Evolutionary conservation across 106 monocot genomes (phyloP), one percentile per base, ranked within the genome.

Genomic region (Hemerocallis citrina): DNA sequence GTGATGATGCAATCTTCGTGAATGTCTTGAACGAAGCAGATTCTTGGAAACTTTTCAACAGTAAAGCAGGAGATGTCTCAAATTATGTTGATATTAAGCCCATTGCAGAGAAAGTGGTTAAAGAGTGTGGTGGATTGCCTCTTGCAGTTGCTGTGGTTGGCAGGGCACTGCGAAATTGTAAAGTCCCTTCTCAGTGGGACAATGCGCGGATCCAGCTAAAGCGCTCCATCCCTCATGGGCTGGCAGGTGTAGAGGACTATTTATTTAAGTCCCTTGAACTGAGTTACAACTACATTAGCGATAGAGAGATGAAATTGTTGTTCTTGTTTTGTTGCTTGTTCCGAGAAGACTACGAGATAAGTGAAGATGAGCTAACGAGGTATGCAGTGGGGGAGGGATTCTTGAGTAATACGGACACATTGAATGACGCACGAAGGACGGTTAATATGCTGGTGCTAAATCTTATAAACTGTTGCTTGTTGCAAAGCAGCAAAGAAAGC

Each of bases 121-220:
- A n/a, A n/a, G n/a, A n/a, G n/a, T n/a, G n/a, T n/a, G n/a, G n/a
- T n/a, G n/a, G 63, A 62, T 44, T 72, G 40, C 71, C 71, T 5
- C 41, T 72, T 14, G 71, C 71, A 39, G 15, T 75, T 41, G 68
- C 62, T n/a, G 67, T 68, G 14, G 51, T 75, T 34, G 74, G 61
- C 32, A 38, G 58, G 38, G 74, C 74, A 34, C 28, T 75, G 6
- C 22, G 66, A 50, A 57, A 48, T 30, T 41, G 25, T 40, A 22
- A 43, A 7, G 22, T 34, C 2, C 39, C 24, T 16, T 5, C 27
- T 42, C 42, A 17, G 7, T 75, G 74, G 74, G 51, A 68, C 7
- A 41, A 47, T 62, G 68, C 32, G 3, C 20, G 50, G 59, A 2
- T 3, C 3, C 71, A 72, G 22, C 63, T 72, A 27, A 72, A 55